A percentile compares a stretch with the other conserved stretches of the same genome.
These are phyloP conservation scores for Pseudevernia furfuracea DNA, from an alignment of 495 filamentous ascomycete genomes.

Conservation along the genomic window DNA sequence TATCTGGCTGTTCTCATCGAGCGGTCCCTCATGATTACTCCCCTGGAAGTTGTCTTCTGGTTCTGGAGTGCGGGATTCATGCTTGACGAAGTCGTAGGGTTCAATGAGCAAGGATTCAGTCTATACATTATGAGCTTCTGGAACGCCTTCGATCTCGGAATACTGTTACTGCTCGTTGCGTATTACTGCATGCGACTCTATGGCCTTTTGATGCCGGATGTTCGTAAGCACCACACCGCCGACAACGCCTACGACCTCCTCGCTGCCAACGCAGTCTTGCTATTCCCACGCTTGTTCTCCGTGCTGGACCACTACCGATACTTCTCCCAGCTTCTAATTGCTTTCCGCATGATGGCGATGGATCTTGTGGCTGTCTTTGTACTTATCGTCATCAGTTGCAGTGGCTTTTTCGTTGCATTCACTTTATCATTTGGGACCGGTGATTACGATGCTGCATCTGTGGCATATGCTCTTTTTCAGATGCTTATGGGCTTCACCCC, in stretches of 20 bases:
- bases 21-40: constrained; percentile 66
- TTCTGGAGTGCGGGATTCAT: constrained; percentile 95
- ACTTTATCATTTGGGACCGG: constrained; percentile 65
- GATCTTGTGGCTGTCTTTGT: constrained; percentile 78
- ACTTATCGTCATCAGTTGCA: constrained; percentile 75
- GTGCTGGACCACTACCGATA: constrained; percentile 89
- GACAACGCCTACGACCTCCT: constrained; percentile 84
- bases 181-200: constrained; percentile 86
- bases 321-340: constrained; percentile 88
- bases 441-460: constrained; percentile 51
- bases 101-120: constrained; percentile 88
- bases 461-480: constrained; percentile 87
- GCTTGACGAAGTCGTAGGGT: constrained; percentile 89
- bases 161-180: constrained; percentile 72
- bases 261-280: constrained; percentile 76
- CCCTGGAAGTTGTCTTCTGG: constrained; percentile 83
- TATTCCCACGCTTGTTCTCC: constrained; percentile 85
- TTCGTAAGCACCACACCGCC: constrained; percentile 54
- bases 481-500: constrained; percentile 85
- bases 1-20: constrained; percentile 68
- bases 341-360: constrained; percentile 84
- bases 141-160: constrained; percentile 90
- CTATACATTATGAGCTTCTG: constrained; percentile 95
- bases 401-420: constrained; percentile 92
- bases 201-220: constrained; percentile 68